These are phyloP conservation scores for Phytophthora pini DNA, from an alignment of 352 stramenopile genomes.

Conservation along the genomic window DNA sequence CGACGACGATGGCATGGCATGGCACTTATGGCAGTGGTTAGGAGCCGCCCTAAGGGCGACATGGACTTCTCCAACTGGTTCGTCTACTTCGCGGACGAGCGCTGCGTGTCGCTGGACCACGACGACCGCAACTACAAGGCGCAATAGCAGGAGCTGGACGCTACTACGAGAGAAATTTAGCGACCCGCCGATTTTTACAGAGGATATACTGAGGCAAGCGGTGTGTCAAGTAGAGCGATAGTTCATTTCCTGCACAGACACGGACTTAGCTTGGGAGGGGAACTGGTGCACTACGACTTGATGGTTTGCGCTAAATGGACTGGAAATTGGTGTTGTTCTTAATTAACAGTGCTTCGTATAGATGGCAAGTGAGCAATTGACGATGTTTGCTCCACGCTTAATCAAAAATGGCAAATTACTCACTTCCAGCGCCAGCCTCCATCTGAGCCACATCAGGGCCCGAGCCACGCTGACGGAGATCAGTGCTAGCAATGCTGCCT, in stretches of 20 bases:
- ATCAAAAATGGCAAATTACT: conserved; percentile 15
- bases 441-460: conserved; percentile 25
- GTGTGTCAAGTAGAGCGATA: conserved; percentile 58
- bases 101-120: conserved; percentile 93
- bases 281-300: conserved; percentile 56
- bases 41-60: conserved; percentile 24
- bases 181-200: conserved; percentile 35
- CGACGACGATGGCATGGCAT: no score
- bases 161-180: conserved; percentile 34
- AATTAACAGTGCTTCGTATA: conserved; percentile 28
- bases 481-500: conserved; percentile 5
- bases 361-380: conserved; percentile 47
- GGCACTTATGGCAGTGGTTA: no score
- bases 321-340: neutral
- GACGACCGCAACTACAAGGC: conserved; percentile 96
- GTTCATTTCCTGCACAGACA: conserved; percentile 72
- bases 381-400: conserved; percentile 28
- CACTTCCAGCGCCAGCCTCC: conserved; percentile 26
- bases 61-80: conserved; percentile 97
- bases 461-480: conserved; percentile 36
- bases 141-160: conserved; percentile 47
- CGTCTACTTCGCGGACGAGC: conserved; percentile 98
- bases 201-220: conserved; percentile 50
- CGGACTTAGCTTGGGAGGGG: conserved; percentile 52
- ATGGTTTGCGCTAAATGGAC: conserved; percentile 38